Base-by-base conservation (phyloP, 2,329 filamentous ascomycete species). In the Pleomassaria siparia region DNA sequence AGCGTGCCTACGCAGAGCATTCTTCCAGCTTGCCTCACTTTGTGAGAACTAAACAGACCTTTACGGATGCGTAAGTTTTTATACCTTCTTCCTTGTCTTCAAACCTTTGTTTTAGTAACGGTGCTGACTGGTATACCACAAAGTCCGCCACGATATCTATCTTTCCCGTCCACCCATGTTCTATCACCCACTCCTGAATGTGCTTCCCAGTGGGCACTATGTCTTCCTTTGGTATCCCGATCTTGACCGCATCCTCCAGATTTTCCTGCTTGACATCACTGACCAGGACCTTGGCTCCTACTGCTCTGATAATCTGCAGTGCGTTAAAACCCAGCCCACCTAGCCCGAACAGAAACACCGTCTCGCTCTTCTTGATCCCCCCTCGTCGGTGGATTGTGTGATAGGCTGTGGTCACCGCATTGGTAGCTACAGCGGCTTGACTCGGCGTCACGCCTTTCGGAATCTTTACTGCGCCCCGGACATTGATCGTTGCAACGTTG, bases 241-340 rank as follows among this genome's bases (percentile, higher is more conserved):
- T 46, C 13, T 44, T 47, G 2, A 51, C 41, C 7, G 56, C 58
- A n/a, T 49, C 54, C 25, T 58, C 54, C 10, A 61, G 26, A 39
- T 55, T 61, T 20, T 59, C 51, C 33, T 59, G 54, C 41, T 59
- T 59, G n/a, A 59, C 49, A 46, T 59, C 54, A 25, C 55, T 55
- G 6, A 60, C 55, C 10, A 60, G 26, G 5, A 60, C 58, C 32
- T 40, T 48, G 11, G 55, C 55, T 3, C 54, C 55, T 43, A 55
- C 56, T 11, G 54, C 51, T 16, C 42, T 37, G 16, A 60, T 55
- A 11, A 59, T 32, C 32, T 60, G 55, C 29, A 60, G 43, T 5
- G 58, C 55, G 47, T 60, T 60, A 43, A 60, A 59, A 1, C 58
- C 55, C 24, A 60, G 40, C 2, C 55, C 58, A 24, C 58, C 55